Percentiles rank a stretch among this genome's conserved stretches.
Conservation (phyloP, 2,329 filamentous ascomycete species). For the Penicillium psychrosexuale region DNA sequence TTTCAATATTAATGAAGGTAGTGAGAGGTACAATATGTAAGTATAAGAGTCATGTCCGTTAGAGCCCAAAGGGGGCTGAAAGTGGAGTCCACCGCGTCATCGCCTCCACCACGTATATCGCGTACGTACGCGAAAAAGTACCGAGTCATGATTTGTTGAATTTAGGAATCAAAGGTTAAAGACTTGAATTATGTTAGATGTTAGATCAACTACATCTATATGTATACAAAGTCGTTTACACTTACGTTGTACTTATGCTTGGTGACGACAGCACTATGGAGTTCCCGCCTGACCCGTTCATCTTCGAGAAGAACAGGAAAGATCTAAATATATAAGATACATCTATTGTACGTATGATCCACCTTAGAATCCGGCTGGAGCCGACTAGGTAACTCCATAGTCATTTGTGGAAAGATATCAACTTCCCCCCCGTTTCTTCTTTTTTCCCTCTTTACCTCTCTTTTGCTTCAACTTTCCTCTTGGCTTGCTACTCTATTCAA, state of each 20-base stretch:
- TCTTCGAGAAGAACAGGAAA: no score
- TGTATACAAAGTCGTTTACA: not conserved
- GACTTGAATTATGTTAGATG: no score
- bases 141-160: no score
- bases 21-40: not conserved
- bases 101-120: slow-evolving; percentile 10
- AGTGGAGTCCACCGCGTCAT: slow-evolving; percentile 23
- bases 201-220: no score
- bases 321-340: no score
- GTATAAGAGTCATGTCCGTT: not conserved
- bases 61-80: slow-evolving; percentile 2
- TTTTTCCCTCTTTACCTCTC: no score
- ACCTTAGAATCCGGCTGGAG: not conserved
- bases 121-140: slow-evolving; percentile 11
- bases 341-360: no score
- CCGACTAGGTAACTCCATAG: not conserved
- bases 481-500: not conserved
- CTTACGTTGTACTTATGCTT: not conserved
- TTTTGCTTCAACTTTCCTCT: not conserved
- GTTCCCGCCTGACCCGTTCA: not conserved
- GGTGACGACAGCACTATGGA: slow-evolving; percentile 7
- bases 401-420: no score
- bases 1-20: not conserved
- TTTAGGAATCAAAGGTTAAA: no score
- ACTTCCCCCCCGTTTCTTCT: no score